Evolutionary conservation across 495 filamentous ascomycete genomes (phyloP), one percentile per base, ranked within the genome.

Genomic region (Xylaria cubensis): DNA sequence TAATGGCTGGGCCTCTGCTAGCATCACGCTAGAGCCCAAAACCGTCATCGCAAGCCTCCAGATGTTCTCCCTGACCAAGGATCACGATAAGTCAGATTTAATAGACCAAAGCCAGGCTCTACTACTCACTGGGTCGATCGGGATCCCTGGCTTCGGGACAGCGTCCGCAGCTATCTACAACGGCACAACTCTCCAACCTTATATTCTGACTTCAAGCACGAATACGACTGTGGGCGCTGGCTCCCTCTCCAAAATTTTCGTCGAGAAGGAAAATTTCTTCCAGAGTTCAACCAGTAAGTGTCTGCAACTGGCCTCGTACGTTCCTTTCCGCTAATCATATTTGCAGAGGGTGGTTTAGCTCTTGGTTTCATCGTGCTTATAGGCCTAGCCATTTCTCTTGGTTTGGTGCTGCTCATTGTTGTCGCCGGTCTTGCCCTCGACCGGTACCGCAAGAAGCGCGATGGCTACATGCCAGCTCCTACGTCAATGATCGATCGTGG

Each of bases 321-420:
- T 63, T 74, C 72, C 68, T 75, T 72, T 67, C 65, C 48, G 71
- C 75, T 70, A 76, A 80, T 68, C 87, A 0, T 67, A 42, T 2
- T 67, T 29, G 13, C 53, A 79, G 88, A 81, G 73, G 79, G 84
- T 71, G 86, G 89, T 78, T 88, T 96, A 72, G 92, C 94, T 12
- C 86, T 92, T 71, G 97, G 93, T 46, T 95, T 97, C 73, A 88
- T 98, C 41, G 92, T 98, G 19, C 87, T 99, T 41, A 95, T 99
- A 59, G 92, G 90, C n/a, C 91, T 99, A 68, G 97, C 92, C 59
- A 93, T 96, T 72, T 91, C 96, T 0, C 88, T 98, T 9, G 94
- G 86, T 61, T 88, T 95, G 71, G 93, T 95, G 77, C 93, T 98
- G 81, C 84, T 97, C 53, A 89, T 99, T 62, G 94, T 99, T 68